Base-by-base conservation (phyloP, 129 eudicot genomes). In the Smallanthus sonchifolius region DNA sequence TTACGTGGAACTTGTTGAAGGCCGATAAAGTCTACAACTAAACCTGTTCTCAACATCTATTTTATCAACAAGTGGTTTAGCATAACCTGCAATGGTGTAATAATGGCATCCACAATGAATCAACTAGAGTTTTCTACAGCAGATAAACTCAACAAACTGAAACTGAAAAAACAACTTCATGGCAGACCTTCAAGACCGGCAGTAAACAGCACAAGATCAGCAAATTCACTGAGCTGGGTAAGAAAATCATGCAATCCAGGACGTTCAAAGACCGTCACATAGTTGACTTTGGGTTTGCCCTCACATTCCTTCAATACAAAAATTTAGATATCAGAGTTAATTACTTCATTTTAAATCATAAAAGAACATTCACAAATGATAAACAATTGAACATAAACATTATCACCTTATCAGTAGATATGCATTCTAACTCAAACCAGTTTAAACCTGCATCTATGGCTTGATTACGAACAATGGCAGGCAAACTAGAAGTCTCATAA, bases 241-340 rank as follows among this genome's bases (percentile, higher is more conserved):
- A 95, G 76, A 81, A 95, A 95, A 56, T 95, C 96, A 49, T 86
- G 84, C 73, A 95, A 81, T 65, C 99, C 99, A 34, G 97, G 99
- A 34, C 97, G 97, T 71, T 95, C 99, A 79, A 95, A 95, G 74
- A 95, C 99, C 0, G 99, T 95, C 70, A 95, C 99, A 71, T 91
- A 95, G 86, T 86, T 95, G 87, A 95, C 76, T 83, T 91, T 91
- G 5, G 99, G 92, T 79, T 95, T 95, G 79, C 97, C 99, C 42
- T 95, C 97, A 68, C 34, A 69, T 82, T 95, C 99, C 99, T 95
- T 73, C 76, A 75, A 70, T 51, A 66, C 67, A 87, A 14, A 76
- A 55, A 47, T 72, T 54, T n/a, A 32, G 42, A 79, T 65, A 45
- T 42, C 38, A 54, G 39, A 30, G 65, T 55, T 7, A 39, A 49